A percentile compares a stretch with the other conserved stretches of the same genome.
Conservation (phyloP, 2,329 filamentous ascomycete genomes). For the Hypoxylon rubiginosum region DNA sequence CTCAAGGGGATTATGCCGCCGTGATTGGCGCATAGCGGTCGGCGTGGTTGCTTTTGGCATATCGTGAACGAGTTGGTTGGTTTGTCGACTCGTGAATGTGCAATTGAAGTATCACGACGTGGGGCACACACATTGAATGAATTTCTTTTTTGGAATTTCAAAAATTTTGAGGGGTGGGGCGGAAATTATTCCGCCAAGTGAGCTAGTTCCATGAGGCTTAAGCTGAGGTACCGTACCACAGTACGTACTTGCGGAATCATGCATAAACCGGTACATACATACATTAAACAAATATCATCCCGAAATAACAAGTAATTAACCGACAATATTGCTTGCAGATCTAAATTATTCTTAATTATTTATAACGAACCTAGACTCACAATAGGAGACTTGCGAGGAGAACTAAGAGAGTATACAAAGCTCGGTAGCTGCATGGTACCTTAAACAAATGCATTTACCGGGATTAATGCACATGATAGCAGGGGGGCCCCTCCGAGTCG, state of each 20-base stretch:
- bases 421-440: neutral
- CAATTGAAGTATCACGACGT: conserved; percentile 36
- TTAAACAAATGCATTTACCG: too few species aligned
- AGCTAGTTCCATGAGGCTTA: conserved; percentile 28
- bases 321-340: too few species aligned
- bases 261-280: conserved; percentile 13
- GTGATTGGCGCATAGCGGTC: conserved; percentile 68
- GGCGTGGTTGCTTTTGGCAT: conserved; percentile 86
- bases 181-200: conserved; percentile 33
- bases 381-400: too few species aligned
- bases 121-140: conserved; percentile 36
- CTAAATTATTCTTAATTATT: too few species aligned
- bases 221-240: conserved; percentile 21
- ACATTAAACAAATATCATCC: conserved; percentile 2
- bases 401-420: too few species aligned
- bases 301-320: too few species aligned
- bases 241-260: neutral
- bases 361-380: too few species aligned
- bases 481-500: conserved; percentile 19
- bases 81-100: neutral
- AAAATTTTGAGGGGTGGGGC: conserved; percentile 40
- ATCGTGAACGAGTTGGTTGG: conserved; percentile 15
- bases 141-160: conserved; percentile 36
- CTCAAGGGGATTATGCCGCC: conserved; percentile 90
- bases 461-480: neutral